Percentiles rank a stretch among this genome's conserved stretches.
Conservation (phyloP, 768 basidiomycete genomes). For the Scleroderma bovista region DNA sequence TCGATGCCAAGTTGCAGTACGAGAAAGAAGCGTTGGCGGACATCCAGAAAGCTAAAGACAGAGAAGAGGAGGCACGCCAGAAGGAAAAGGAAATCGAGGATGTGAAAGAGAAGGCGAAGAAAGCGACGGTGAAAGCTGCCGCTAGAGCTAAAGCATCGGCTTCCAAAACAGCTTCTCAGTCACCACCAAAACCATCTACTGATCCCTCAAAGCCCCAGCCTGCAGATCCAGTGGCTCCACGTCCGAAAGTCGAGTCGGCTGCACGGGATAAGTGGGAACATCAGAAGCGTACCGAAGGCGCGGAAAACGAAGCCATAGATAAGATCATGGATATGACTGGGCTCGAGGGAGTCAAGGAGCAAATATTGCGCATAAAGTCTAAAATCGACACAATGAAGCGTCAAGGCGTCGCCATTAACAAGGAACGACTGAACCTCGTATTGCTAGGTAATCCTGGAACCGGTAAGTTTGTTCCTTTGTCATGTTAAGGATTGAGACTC, state of each 20-base stretch:
- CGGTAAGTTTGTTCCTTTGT: conserved; percentile 35
- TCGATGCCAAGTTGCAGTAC: conserved; percentile 37
- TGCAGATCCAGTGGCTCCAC: conserved; percentile 4
- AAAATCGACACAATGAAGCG: conserved; percentile 52
- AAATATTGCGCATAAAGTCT: conserved; percentile 54
- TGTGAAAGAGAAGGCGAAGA: conserved; percentile 15
- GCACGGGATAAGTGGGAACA: conserved; percentile 50
- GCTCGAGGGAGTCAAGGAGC: conserved; percentile 56
- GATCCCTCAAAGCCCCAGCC: not conserved
- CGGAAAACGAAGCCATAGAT: conserved; percentile 49
- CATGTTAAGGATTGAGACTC: not conserved
- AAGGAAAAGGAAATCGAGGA: conserved; percentile 43
- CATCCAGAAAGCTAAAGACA: conserved; percentile 30
- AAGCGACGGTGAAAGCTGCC: conserved; percentile 2
- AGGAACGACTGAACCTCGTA: conserved; percentile 56
- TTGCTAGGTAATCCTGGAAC: conserved; percentile 73
- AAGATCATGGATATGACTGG: conserved; percentile 66
- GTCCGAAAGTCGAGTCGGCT: conserved; percentile 24
- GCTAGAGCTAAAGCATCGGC: not conserved
- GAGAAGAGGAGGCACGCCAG: conserved; percentile 32
- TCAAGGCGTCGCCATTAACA: conserved; percentile 46
- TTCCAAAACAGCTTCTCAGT: not conserved
- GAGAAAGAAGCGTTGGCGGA: conserved; percentile 34
- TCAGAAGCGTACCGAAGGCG: conserved; percentile 52
- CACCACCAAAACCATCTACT: conserved; percentile 1